phyloP scores from a whole-genome alignment of 768 basidiomycete species.

The Pisolithus marmoratus region DNA sequence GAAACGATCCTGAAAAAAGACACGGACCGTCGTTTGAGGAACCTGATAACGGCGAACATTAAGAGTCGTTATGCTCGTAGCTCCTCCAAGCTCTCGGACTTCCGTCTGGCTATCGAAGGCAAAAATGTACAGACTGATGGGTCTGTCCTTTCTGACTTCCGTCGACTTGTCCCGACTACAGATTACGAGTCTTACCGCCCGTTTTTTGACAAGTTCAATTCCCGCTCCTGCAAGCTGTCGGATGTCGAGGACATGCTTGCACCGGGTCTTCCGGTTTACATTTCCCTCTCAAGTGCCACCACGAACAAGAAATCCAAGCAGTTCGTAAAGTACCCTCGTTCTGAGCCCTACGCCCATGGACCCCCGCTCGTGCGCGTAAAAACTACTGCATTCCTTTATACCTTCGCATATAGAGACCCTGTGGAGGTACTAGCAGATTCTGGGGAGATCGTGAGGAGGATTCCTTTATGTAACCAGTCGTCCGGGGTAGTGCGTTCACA shows the following conservation, averaged over 20 bases:
- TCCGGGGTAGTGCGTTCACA: slow-evolving; percentile 16
- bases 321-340: slow-evolving; percentile 16
- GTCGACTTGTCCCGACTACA: slow-evolving; percentile 12
- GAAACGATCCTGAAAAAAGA: not conserved
- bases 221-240: not conserved
- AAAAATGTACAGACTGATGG: slow-evolving; percentile 2
- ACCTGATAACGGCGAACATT: slow-evolving; percentile 9
- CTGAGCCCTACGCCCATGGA: too few relatives aligned
- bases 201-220: slow-evolving; percentile 8
- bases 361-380: slow-evolving; percentile 1
- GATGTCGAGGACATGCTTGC: slow-evolving; percentile 19
- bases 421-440: slow-evolving; percentile 6
- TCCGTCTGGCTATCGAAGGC: slow-evolving; percentile 8
- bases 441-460: not conserved
- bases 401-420: slow-evolving; percentile 9
- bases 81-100: slow-evolving; percentile 8
- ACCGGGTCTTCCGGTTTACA: slow-evolving; percentile 16
- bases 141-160: slow-evolving; percentile 10
- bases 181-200: slow-evolving; percentile 18
- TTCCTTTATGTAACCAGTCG: slow-evolving; percentile 12
- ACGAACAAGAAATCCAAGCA: slow-evolving; percentile 13
- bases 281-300: slow-evolving; percentile 15
- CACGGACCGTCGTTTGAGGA: slow-evolving; percentile 4
- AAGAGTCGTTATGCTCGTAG: slow-evolving; percentile 11
- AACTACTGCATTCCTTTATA: slow-evolving; percentile 16